Evolutionary conservation across 345 rosid genomes (phyloP), one percentile per base, ranked within the genome.

Genomic region (Psidium guajava): DNA sequence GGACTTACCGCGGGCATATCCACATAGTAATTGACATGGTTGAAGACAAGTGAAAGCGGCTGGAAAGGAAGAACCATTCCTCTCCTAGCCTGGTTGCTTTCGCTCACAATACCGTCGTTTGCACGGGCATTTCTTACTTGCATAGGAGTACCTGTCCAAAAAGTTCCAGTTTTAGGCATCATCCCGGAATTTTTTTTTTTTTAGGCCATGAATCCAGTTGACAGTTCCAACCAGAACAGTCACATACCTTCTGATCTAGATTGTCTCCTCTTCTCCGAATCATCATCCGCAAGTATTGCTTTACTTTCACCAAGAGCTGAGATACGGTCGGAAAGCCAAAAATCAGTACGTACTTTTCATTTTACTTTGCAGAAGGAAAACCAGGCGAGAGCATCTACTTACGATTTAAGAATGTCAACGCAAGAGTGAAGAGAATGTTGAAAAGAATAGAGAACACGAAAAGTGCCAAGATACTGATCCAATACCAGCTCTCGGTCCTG

Each of bases 401-500:
- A 93, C 98, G 87, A 47, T 90, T 87, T 40, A 95, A 92, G 87
- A 82, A 91, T 85, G 96, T 88, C 15, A 95, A 92, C 69, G 91
- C 91, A 57, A 89, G 32, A 25, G 88, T 80, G 83, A 86, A 92
- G 85, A 87, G 74, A 50, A 86, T 7, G 87, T 94, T 95, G 90
- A 88, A 93, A 50, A 93, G 42, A 20, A 91, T 18, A 25, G 88
- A 85, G 86, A 87, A 92, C 40, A 87, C 49, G n/a, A 89, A 55
- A 84, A 89, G 84, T 42, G 94, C 98, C 14, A 87, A 84, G 25
- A 93, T 13, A 86, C 95, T 94, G 77, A 95, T 85, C 98, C 96
- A 95, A 85, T 93, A 95, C 96, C 96, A 93, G 50, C 88, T 85
- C 82, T 93, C 86, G n/a, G 90, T 87, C 14, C 90, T 83, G 75